Evolutionary conservation across 306 rosid species (phyloP), one percentile per base, ranked within the genome.

Genomic region (Vigna trinervia): DNA sequence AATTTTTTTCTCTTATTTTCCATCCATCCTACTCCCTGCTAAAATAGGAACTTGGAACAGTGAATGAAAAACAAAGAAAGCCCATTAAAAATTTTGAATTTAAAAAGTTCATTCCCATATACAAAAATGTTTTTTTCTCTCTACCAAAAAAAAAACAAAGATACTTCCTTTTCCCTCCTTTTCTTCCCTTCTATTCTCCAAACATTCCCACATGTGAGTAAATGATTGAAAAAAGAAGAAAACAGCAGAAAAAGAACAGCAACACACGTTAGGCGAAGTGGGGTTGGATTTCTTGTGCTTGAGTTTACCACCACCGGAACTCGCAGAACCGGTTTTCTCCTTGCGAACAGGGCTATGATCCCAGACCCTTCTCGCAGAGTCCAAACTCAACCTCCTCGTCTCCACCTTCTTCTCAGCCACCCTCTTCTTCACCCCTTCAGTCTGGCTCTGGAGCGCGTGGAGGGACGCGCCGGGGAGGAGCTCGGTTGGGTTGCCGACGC

Each of bases 351-450:
- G 23, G 5, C 69, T 65, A 17, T 83, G 85, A 59, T 85, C 88
- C 97, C 94, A 91, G 34, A 67, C 86, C 45, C 87, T 84, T 72
- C 90, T 86, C 1, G 89, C 54, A 6, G 94, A 91, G 83, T 89
- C 97, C 83, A 91, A 82, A 69, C 97, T 91, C 81, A 91, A 59
- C 80, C 96, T 87, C 60, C 93, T 84, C 84, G 68, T 30, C 50
- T 81, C 89, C 46, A 74, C 48, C 43, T 22, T 53, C 22, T 30
- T 22, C 26, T 48, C 50, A 45, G 5, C 4, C 1, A 11, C 50
- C 14, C 19, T 75, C 74, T 64, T 79, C 71, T 64, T 81, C 4
- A 14, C 19, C 46, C 12, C 4, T 9, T 9, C 46, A 8, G 11
- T 41, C 46, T 41, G 12, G 46, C 46, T 41, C 46, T 41, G 46